Evolutionary conservation across 768 basidiomycete species (phyloP).

Genomic region (Neoboletus brunneissimus): DNA sequence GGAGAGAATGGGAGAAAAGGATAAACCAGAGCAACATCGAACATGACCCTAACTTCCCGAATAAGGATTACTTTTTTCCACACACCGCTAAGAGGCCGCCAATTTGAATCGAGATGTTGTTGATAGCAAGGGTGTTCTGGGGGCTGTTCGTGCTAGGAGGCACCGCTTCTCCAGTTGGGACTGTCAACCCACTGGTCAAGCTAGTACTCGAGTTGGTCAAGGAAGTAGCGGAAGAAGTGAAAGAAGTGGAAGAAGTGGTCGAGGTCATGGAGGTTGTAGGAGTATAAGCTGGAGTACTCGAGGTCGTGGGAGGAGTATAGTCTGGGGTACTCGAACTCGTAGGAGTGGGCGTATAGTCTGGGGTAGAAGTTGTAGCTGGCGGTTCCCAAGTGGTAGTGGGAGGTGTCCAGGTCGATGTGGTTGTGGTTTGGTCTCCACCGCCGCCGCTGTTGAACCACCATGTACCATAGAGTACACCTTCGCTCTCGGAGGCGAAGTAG

Average conservation of each 20-base stretch:
- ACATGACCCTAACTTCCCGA: not conserved
- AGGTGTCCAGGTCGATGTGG: constrained; percentile 13
- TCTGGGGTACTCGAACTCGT: constrained; percentile 15
- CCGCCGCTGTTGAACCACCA: constrained; percentile 55
- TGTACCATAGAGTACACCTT: constrained; percentile 56
- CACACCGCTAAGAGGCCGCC: constrained; percentile 18
- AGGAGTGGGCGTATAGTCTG: constrained; percentile 16
- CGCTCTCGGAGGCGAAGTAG: constrained; percentile 47
- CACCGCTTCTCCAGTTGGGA: constrained; percentile 23
- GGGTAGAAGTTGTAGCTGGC: constrained; percentile 23
- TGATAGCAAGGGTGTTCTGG: constrained; percentile 35
- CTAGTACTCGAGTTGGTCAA: constrained; percentile 18
- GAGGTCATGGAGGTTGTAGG: constrained; percentile 29
- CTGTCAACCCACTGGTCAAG: constrained; percentile 25
- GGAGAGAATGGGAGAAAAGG: constrained; percentile 1
- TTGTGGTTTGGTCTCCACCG: constrained; percentile 6
- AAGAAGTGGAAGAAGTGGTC: not conserved
- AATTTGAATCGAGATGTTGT: constrained; percentile 37
- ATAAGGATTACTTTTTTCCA: not conserved
- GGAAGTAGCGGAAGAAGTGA: constrained; percentile 19
- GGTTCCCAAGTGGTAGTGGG: constrained; percentile 19
- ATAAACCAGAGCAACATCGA: not conserved
- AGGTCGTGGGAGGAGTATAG: constrained; percentile 24
- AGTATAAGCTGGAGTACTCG: constrained; percentile 17
- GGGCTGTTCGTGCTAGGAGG: constrained; percentile 31